phyloP scores from a whole-genome alignment of 2,329 filamentous ascomycete genomes.

The Xylariaceae sp. region DNA sequence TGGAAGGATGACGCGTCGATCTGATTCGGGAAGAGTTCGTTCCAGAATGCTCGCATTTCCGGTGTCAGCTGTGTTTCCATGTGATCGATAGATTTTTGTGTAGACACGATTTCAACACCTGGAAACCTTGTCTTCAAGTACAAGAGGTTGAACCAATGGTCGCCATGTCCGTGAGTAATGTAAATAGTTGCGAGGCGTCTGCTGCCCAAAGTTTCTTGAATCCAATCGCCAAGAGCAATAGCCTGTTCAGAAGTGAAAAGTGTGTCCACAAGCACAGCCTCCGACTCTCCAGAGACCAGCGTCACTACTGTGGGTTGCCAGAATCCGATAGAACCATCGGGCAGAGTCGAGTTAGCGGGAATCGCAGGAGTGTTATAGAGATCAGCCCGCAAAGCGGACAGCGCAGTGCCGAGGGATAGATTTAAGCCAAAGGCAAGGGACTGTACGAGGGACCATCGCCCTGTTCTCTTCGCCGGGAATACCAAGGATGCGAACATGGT shows the following conservation, averaged over 20 bases:
- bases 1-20: constrained; percentile 25
- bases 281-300: constrained; percentile 18
- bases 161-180: constrained; percentile 50
- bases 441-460: too few relatives aligned
- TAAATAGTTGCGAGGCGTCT: constrained; percentile 45
- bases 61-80: constrained; percentile 31
- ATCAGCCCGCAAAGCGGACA: constrained; percentile 15
- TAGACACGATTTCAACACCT: constrained; percentile 27
- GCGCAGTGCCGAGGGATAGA: too few relatives aligned
- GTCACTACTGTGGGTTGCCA: constrained; percentile 25
- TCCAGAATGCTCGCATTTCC: constrained; percentile 31
- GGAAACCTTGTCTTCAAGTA: constrained; percentile 42
- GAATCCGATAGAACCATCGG: constrained; percentile 15
- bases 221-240: constrained; percentile 43
- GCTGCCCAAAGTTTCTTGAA: constrained; percentile 39
- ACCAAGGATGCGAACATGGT: too few relatives aligned
- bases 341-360: constrained; percentile 11
- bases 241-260: constrained; percentile 41
- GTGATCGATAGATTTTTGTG: constrained; percentile 30
- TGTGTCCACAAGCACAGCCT: constrained; percentile 48
- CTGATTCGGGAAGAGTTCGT: constrained; percentile 33
- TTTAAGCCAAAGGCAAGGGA: too few relatives aligned
- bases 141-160: constrained; percentile 47
- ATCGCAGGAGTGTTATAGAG: constrained; percentile 20
- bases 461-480: too few relatives aligned